Evolutionary conservation across 306 rosid genomes (phyloP).

Genomic region (Quercus mongolica): DNA sequence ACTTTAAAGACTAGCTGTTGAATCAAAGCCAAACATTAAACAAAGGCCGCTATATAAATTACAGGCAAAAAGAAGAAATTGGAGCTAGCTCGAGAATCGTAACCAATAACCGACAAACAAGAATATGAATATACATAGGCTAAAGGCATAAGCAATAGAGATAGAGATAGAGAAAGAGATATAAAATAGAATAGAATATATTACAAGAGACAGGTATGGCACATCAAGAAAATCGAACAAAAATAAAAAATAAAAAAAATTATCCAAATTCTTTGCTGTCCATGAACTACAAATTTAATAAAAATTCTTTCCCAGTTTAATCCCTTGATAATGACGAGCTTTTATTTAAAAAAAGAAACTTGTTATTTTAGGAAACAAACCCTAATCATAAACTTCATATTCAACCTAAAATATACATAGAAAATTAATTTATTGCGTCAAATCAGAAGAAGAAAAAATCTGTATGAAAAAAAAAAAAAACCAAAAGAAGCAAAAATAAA

Average conservation of each 20-base stretch:
- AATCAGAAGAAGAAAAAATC: slow-evolving; percentile 4
- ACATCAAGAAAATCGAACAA: slow-evolving; percentile 17
- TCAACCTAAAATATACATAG: not conserved
- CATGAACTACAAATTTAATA: not conserved
- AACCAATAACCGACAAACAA: slow-evolving; percentile 16
- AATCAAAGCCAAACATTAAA: slow-evolving; percentile 39
- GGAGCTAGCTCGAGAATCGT: slow-evolving; percentile 15
- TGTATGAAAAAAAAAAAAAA: not conserved
- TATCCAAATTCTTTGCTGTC: not conserved
- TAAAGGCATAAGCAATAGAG: not conserved
- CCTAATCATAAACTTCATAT: not conserved
- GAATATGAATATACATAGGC: not conserved
- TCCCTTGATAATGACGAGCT: slow-evolving; percentile 2
- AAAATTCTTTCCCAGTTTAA: not conserved
- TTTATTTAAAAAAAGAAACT: not conserved
- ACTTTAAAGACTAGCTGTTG: slow-evolving; percentile 26
- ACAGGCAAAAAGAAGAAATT: slow-evolving; percentile 12
- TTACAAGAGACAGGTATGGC: slow-evolving; percentile 19
- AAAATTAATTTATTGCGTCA: not conserved
- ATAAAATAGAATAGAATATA: not conserved
- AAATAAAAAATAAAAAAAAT: not conserved
- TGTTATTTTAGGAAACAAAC: slow-evolving; percentile 3
- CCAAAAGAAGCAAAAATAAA: not conserved
- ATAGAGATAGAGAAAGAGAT: not conserved
- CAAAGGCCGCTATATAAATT: not conserved